Evolutionary conservation across 176 grass and related monocot genomes (phyloP), one percentile per base, ranked within the genome.

Genomic region (Aegilops sharonensis): DNA sequence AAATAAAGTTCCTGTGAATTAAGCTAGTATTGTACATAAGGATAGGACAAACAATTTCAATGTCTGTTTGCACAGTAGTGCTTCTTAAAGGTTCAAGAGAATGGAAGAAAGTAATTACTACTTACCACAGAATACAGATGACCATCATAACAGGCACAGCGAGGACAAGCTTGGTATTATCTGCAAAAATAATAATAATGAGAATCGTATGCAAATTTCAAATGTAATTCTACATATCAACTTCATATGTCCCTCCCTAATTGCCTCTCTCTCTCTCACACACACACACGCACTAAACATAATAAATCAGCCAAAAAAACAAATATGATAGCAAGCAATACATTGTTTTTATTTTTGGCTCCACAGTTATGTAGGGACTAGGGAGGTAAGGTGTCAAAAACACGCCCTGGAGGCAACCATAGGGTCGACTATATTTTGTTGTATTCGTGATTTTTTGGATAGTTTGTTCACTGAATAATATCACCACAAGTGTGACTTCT

Each of bases 11-110:
- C 50, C 50, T 54, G 50, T 54, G 50, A 54, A 18, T 54, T 54
- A 15, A 54, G 50, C 50, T 54, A 54, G 50, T 54, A 54, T 54
- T 66, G 61, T 52, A 67, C 66, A 82, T 40, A 40, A 40, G 23
- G 34, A 59, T 62, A 78, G 27, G 59, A 83, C 45, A 85, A 85
- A 74, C 74, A 72, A 13, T 67, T 43, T 56, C 17, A 47, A 78
- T 43, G 8, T 18, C 24, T 47, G 77, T 5, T 61, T 47, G 11
- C n/a, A 75, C 39, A 77, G 17, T 77, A 21, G 29, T 57, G 1
- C 48, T 23, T 75, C 13, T 34, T 65, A 23, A 75, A 75, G 5
- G 1, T 18, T 34, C 14, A 35, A 68, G n/a, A 88, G 11, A 5
- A 9, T 7, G 50, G 5, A 72, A 71, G 34, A 27, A 24, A 23